Conservation (phyloP, 768 basidiomycete species). For the Mycena leptocephala region DNA sequence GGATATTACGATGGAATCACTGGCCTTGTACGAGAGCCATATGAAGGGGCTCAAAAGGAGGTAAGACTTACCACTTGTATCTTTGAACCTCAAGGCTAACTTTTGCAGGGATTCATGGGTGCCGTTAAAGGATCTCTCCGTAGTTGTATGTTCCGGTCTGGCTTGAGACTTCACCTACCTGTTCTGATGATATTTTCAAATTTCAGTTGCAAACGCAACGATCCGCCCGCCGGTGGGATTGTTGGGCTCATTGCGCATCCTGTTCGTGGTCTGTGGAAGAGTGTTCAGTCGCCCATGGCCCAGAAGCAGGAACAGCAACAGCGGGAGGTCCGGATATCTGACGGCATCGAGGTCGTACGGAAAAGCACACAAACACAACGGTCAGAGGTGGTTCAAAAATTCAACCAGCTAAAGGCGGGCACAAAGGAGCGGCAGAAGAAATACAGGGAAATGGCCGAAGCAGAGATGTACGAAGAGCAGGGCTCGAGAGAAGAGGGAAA, state of each 20-base stretch:
- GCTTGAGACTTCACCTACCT: not conserved
- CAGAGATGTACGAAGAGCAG: slow-evolving; percentile 45
- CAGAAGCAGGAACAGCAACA: slow-evolving; percentile 51
- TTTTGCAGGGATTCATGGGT: slow-evolving; percentile 49
- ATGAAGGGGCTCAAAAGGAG: slow-evolving; percentile 52
- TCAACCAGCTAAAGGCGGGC: slow-evolving; percentile 51
- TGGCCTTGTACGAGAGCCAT: slow-evolving; percentile 51
- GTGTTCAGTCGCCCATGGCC: slow-evolving; percentile 48
- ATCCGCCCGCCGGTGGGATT: slow-evolving; percentile 51
- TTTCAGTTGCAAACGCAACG: slow-evolving; percentile 52
- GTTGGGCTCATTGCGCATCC: slow-evolving; percentile 56
- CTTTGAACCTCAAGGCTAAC: not conserved
- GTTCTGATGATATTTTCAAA: not conserved
- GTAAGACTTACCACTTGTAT: slow-evolving; percentile 23
- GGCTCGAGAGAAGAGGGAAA: not conserved
- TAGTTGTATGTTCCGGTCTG: slow-evolving; percentile 45
- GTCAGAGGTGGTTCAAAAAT: slow-evolving; percentile 52
- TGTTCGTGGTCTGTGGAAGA: slow-evolving; percentile 56
- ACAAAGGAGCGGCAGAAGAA: slow-evolving; percentile 52
- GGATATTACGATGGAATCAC: slow-evolving; percentile 57
- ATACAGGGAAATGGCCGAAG: slow-evolving; percentile 52
- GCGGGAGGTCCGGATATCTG: slow-evolving; percentile 54
- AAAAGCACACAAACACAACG: slow-evolving; percentile 53
- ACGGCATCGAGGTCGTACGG: slow-evolving; percentile 57
- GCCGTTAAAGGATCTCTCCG: slow-evolving; percentile 54